A percentile compares a stretch with the other conserved stretches of the same genome.
Conservation (phyloP, 2,329 filamentous ascomycete species). For the Cladosporium sp. region DNA sequence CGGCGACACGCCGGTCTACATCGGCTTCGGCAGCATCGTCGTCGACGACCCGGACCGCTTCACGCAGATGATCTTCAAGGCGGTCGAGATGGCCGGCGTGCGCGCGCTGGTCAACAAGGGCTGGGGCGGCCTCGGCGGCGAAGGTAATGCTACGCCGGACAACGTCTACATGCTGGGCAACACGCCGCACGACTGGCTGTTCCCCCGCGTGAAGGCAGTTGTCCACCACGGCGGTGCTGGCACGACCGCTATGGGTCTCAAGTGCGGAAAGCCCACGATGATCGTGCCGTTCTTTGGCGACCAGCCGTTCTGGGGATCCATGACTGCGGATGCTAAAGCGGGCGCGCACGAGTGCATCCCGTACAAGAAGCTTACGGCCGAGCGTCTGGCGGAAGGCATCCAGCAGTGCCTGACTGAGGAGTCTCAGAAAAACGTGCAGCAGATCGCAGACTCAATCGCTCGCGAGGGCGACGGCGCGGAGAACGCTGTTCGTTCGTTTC, state of each 20-base stretch:
- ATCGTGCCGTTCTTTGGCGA: conserved; percentile 76
- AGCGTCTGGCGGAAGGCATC: conserved; percentile 65
- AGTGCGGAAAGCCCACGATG: conserved; percentile 66
- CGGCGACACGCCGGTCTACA: conserved; percentile 70
- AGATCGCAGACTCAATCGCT: conserved; percentile 57
- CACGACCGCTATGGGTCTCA: conserved; percentile 67
- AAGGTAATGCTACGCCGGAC: conserved; percentile 33
- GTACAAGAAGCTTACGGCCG: conserved; percentile 59
- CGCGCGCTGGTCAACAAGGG: conserved; percentile 51
- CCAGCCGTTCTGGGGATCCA: conserved; percentile 70
- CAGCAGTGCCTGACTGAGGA: conserved; percentile 59
- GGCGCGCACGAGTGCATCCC: conserved; percentile 60
- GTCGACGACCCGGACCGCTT: conserved; percentile 68
- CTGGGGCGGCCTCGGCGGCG: conserved; percentile 45
- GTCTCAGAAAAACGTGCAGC: conserved; percentile 50
- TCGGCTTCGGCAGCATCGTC: conserved; percentile 78
- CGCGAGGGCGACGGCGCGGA: conserved; percentile 62
- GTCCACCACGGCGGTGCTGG: conserved; percentile 62
- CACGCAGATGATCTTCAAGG: conserved; percentile 66
- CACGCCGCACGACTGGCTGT: conserved; percentile 54
- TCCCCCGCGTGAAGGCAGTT: conserved; percentile 49
- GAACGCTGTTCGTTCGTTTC: conserved; percentile 64
- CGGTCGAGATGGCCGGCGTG: conserved; percentile 48
- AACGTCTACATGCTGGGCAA: conserved; percentile 49
- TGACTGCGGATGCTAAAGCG: conserved; percentile 58